Percentiles rank a stretch among this genome's conserved stretches.
phyloP scores from a whole-genome alignment of 345 rosid species.

The Citrus inodora region DNA sequence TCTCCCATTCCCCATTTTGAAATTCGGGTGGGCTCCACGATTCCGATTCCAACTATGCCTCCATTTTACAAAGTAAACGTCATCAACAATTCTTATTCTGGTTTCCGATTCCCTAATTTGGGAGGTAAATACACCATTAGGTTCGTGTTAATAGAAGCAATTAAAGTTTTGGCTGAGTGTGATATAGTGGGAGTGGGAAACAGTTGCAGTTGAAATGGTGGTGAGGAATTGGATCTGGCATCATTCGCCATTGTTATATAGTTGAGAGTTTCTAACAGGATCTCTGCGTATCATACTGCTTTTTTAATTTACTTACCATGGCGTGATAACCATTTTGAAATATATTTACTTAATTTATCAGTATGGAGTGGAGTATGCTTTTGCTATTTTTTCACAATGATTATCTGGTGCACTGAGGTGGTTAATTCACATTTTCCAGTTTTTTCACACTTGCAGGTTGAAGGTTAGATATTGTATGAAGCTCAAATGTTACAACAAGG shows the following conservation, averaged over 20 bases:
- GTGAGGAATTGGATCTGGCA: not conserved
- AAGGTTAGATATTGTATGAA: slow-evolving; percentile 18
- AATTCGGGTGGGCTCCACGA: no score
- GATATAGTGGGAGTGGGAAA: not conserved
- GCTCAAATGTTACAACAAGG: not conserved
- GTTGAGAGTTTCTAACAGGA: not conserved
- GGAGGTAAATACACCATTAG: no score
- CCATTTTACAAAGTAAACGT: no score
- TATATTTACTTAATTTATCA: no score
- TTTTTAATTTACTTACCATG: not conserved
- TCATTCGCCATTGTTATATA: not conserved
- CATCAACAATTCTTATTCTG: no score
- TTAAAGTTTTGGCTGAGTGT: not conserved
- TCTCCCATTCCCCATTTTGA: no score
- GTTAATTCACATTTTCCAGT: not conserved
- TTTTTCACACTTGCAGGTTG: slow-evolving; percentile 16
- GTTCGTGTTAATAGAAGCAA: not conserved
- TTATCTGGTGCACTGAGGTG: not conserved
- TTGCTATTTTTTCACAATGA: not conserved
- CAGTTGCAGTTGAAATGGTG: not conserved
- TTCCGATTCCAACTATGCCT: no score
- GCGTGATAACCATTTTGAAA: no score
- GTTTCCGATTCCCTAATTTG: no score
- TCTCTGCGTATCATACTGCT: not conserved
- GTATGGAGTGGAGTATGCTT: no score